Evolutionary conservation across 2,329 filamentous ascomycete species (phyloP), one percentile per base, ranked within the genome.

Genomic region (Aurifilum marmelostoma): DNA sequence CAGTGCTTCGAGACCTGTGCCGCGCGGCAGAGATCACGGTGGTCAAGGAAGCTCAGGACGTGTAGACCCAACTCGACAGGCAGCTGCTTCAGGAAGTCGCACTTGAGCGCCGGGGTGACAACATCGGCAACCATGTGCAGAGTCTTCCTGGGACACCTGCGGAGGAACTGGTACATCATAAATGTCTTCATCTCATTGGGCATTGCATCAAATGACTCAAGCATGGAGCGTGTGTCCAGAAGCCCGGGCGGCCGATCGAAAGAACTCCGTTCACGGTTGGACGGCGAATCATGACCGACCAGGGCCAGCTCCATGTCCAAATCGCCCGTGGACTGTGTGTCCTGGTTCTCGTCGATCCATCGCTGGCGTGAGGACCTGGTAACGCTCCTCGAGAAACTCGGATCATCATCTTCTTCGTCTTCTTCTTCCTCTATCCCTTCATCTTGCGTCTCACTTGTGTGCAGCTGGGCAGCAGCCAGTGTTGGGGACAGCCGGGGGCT

Each of bases 401-500:
- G 75, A 14, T 74, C 79, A 16, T 80, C 75, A 4, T 80, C 50
- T 27, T 54, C 81, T 2, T 80, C 81, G 14, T 80, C 75, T 4
- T 80, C 43, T 6, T 50, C 81, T 2, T 80, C 81, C 8, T 83
- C 82, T 12, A 77, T 79, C 2, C 80, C 80, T 14, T 80, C 80
- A 1, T 86, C 84, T 58, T 85, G 81, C 21, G 79, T 78, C 34
- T 78, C 77, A 34, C 75, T 74, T 1, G 77, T 75, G 29, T 83
- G 83, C 9, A 84, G 77, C 74, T 88, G 85, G 34, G 85, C 84
- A 58, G 95, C 92, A 74, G 92, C 93, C 69, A 97, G 88, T 7
- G 95, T 97, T 4, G 96, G 96, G 34, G 96, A 99, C 68, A 99
- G 82, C 75, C 96, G 94, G 43, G 96, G 96, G 78, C 96, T 99